phyloP scores from a whole-genome alignment of 176 grass and related monocot species.

The Melocanna baccifera region DNA sequence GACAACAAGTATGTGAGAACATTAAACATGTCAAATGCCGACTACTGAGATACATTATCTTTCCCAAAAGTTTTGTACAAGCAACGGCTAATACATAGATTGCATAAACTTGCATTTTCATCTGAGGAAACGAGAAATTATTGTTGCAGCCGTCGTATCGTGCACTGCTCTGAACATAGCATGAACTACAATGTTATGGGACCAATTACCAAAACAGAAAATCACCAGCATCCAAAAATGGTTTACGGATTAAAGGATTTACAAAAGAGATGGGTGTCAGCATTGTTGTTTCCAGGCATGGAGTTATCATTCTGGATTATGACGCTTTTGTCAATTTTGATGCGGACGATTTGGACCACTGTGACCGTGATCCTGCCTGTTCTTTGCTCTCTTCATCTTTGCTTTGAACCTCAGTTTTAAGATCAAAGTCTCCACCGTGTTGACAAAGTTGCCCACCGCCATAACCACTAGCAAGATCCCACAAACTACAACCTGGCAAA shows the following conservation, averaged over 20 bases:
- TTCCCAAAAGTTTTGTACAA: background rate
- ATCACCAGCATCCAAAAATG: slow-evolving; percentile 29
- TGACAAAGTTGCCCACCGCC: slow-evolving; percentile 85
- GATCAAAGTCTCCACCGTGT: slow-evolving; percentile 75
- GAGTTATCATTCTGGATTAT: background rate
- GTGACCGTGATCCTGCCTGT: slow-evolving; percentile 46
- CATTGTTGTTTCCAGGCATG: background rate
- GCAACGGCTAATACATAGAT: background rate
- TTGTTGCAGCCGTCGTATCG: background rate
- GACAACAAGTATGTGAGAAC: background rate
- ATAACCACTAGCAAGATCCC: slow-evolving; percentile 85
- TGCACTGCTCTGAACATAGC: background rate
- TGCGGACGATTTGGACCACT: slow-evolving; percentile 19
- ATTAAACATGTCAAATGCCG: background rate
- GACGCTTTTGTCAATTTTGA: slow-evolving; percentile 27
- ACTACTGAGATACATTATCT: background rate
- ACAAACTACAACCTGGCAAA: slow-evolving; percentile 64
- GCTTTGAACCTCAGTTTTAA: slow-evolving; percentile 76
- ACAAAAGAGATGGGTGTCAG: slow-evolving; percentile 43
- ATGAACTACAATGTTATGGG: background rate
- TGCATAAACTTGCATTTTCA: background rate
- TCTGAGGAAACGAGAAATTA: background rate
- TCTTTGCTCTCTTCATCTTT: slow-evolving; percentile 80
- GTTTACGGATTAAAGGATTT: slow-evolving; percentile 34
- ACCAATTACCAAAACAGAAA: slow-evolving; percentile 14